These are phyloP conservation scores for Mytilinidion resinicola DNA, from an alignment of 495 filamentous ascomycete genomes.

Conservation along the genomic window DNA sequence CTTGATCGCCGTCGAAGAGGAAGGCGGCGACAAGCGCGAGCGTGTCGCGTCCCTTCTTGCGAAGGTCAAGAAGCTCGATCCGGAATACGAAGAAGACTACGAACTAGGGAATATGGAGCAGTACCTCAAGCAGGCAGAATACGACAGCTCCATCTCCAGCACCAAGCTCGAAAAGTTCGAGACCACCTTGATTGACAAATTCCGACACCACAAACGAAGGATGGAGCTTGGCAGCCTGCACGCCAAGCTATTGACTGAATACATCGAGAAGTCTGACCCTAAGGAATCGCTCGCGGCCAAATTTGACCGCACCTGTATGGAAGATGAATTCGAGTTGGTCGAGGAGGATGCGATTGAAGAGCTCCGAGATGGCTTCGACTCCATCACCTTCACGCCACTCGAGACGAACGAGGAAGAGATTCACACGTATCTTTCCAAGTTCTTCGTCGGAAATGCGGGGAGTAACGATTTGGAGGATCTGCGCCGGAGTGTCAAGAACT, in stretches of 20 bases:
- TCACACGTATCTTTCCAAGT: constrained; percentile 9
- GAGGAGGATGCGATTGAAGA: constrained; percentile 14
- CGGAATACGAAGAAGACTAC: constrained; percentile 14
- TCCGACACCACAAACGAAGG: background rate
- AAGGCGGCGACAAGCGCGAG: constrained; percentile 5
- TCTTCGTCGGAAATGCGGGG: constrained; percentile 3
- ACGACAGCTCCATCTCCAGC: constrained; percentile 15
- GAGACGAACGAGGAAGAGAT: constrained; percentile 10
- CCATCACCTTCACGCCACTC: constrained; percentile 3
- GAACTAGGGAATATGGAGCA: constrained; percentile 12
- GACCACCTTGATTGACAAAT: constrained; percentile 11
- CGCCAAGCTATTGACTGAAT: constrained; percentile 12
- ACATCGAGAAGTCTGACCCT: background rate
- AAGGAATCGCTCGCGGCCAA: constrained; percentile 4
- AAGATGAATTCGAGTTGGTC: constrained; percentile 21
- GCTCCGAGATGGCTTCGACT: constrained; percentile 16
- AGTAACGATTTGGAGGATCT: constrained; percentile 1
- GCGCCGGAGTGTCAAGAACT: constrained; percentile 5
- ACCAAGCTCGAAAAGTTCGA: constrained; percentile 9
- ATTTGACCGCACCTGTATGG: constrained; percentile 7
- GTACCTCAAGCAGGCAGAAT: constrained; percentile 16
- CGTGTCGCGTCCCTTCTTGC: constrained; percentile 10
- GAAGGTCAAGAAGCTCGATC: constrained; percentile 17
- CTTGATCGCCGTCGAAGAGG: background rate
- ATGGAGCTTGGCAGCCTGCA: constrained; percentile 11